phyloP scores from a whole-genome alignment of 805 yeast species.

The Candida awuae region DNA sequence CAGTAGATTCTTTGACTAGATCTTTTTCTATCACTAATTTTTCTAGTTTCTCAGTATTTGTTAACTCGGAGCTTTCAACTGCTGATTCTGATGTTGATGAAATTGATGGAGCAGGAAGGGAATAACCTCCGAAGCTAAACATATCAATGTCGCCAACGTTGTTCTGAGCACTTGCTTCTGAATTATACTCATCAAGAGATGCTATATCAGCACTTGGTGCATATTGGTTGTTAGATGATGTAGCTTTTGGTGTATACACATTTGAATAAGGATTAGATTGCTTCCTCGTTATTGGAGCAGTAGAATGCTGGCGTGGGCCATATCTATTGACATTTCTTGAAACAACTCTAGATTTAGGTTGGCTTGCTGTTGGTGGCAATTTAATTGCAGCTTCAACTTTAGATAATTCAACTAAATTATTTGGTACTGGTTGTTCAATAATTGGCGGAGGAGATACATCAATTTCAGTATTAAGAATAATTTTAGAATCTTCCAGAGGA shows the following conservation, averaged over 20 bases:
- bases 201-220: conserved; percentile 1
- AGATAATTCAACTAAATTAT: too few relatives aligned
- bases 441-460: too few relatives aligned
- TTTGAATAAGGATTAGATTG: conserved; percentile 9
- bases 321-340: conserved; percentile 5
- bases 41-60: too few relatives aligned
- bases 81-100: background rate
- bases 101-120: conserved; percentile 15
- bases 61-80: background rate
- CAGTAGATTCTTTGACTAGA: background rate
- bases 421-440: too few relatives aligned
- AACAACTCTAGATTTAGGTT: conserved; percentile 1
- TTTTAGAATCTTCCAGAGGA: too few relatives aligned
- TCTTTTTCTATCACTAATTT: too few relatives aligned
- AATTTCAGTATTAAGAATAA: too few relatives aligned
- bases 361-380: too few relatives aligned
- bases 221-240: conserved; percentile 1
- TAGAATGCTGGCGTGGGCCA: conserved; percentile 7
- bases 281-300: background rate
- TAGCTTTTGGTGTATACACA: conserved; percentile 7
- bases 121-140: conserved; percentile 28
- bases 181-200: background rate
- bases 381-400: too few relatives aligned
- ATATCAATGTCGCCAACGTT: conserved; percentile 24
- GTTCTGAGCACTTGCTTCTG: conserved; percentile 1